These are phyloP conservation scores for Curvularia spicifera DNA, from an alignment of 2,329 filamentous ascomycete genomes.

Conservation along the genomic window DNA sequence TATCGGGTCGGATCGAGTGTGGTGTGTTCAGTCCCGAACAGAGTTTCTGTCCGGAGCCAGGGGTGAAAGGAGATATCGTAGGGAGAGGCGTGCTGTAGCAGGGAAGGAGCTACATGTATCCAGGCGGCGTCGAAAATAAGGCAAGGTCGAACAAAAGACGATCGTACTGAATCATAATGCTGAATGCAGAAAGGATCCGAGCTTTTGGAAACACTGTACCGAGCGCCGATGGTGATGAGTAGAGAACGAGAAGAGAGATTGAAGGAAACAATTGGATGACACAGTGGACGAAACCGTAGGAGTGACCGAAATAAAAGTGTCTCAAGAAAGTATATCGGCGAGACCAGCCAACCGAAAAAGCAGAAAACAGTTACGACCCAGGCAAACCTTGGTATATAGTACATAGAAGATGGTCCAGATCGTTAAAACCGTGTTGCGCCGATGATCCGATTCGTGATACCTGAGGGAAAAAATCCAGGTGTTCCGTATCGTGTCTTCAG, in stretches of 20 bases:
- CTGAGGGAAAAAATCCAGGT: slow-evolving; percentile 40
- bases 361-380: slow-evolving; percentile 32
- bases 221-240: slow-evolving; percentile 18
- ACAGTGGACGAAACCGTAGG: slow-evolving; percentile 18
- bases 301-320: slow-evolving; percentile 18
- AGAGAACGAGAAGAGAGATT: slow-evolving; percentile 12
- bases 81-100: slow-evolving; percentile 12
- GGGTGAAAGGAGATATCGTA: slow-evolving; percentile 1
- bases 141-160: slow-evolving; percentile 18
- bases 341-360: slow-evolving; percentile 38
- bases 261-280: slow-evolving; percentile 9
- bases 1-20: slow-evolving; percentile 12
- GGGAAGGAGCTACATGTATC: slow-evolving; percentile 16
- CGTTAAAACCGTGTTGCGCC: slow-evolving; percentile 45
- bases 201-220: slow-evolving; percentile 31
- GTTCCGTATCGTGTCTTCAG: slow-evolving; percentile 47
- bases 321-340: slow-evolving; percentile 29
- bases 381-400: slow-evolving; percentile 47
- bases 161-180: slow-evolving; percentile 22
- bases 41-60: slow-evolving; percentile 7
- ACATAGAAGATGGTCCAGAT: slow-evolving; percentile 45
- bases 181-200: slow-evolving; percentile 27
- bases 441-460: slow-evolving; percentile 43
- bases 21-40: not conserved
- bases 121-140: slow-evolving; percentile 18